Evolutionary conservation across 2,329 filamentous ascomycete genomes (phyloP), one percentile per base, ranked within the genome.

Genomic region (Polychaeton citri): DNA sequence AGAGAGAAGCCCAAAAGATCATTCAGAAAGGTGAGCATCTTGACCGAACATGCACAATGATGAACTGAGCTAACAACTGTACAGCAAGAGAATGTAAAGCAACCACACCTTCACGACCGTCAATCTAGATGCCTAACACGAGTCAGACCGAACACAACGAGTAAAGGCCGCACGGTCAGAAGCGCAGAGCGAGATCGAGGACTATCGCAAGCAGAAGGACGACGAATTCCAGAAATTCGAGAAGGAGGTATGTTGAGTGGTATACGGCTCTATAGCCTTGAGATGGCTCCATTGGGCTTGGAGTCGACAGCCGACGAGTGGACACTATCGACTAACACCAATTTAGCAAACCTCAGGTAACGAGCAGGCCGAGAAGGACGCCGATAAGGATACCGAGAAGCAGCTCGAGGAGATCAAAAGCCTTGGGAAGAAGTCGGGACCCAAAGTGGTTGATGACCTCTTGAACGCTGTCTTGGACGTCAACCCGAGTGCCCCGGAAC

Each of bases 1-100:
- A 98, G 74, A 81, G 86, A 64, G 88, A 96, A 64, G 90, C 90
- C 43, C 88, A 94, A 66, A 95, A 95, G 74, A 98, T 98, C 61
- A 87, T 98, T 39, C 88, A 96, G 64, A 86, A 90, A 74, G 83
- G 88, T 92, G 62, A 42, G 67, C 4, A 24, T n/a, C 32, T 12
- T 4, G 13, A n/a, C 15, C 15, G 8, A 3, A 12, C 15, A 12
- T 30, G 32, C 13, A 16, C 35, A 33, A 33, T 21, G 20, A 4
- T 8, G 28, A 19, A 16, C 19, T 9, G 15, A 15, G 33, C 39
- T 38, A 31, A 42, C 34, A 34, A 41, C 15, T 30, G 8, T 18
- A 33, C 36, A 92, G 84, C 85, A 54, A 75, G 85, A 75, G 85
- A 93, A 75, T 93, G 86, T 93, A 76, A 60, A 56, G 3, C 30